Conservation (phyloP, 1,139 yeast species). For the Hemisphaericaspora lyxosophila region DNA sequence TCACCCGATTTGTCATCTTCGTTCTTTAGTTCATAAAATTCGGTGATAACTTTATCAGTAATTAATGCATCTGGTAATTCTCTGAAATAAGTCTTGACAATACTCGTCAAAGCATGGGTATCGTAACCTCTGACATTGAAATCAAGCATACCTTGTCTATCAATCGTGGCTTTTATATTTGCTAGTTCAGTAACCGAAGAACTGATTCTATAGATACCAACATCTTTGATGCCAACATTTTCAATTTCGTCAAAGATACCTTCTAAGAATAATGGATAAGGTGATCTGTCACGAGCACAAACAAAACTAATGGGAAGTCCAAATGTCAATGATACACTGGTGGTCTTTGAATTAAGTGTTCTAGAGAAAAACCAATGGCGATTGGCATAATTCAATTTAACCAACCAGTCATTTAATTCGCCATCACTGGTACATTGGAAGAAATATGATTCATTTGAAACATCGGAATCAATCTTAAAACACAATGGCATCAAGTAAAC, state of each 20-base stretch:
- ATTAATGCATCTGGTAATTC: conserved; percentile 88
- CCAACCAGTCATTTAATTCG: conserved; percentile 78
- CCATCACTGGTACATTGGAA: conserved; percentile 67
- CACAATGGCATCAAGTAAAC: conserved; percentile 52
- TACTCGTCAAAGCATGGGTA: conserved; percentile 85
- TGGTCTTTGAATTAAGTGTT: conserved; percentile 30
- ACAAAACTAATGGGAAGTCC: conserved; percentile 84
- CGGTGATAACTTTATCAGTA: conserved; percentile 51
- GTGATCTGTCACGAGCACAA: conserved; percentile 66
- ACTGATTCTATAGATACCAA: conserved; percentile 89
- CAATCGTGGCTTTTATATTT: conserved; percentile 69
- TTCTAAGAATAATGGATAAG: conserved; percentile 66
- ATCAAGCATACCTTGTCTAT: conserved; percentile 58
- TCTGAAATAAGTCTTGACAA: conserved; percentile 80
- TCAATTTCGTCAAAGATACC: conserved; percentile 74
- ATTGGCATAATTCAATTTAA: conserved; percentile 46
- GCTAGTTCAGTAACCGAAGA: conserved; percentile 82
- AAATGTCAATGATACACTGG: conserved; percentile 53
- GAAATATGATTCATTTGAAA: conserved; percentile 54
- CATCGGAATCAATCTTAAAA: conserved; percentile 61
- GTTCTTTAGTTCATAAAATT: conserved; percentile 42
- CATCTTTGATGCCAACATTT: conserved; percentile 79
- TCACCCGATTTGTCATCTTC: conserved; percentile 3
- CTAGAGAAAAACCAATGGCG: conserved; percentile 59
- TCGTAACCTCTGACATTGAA: conserved; percentile 74